phyloP scores from a whole-genome alignment of 257 asterid genomes.

The Salvia rosmarinus region DNA sequence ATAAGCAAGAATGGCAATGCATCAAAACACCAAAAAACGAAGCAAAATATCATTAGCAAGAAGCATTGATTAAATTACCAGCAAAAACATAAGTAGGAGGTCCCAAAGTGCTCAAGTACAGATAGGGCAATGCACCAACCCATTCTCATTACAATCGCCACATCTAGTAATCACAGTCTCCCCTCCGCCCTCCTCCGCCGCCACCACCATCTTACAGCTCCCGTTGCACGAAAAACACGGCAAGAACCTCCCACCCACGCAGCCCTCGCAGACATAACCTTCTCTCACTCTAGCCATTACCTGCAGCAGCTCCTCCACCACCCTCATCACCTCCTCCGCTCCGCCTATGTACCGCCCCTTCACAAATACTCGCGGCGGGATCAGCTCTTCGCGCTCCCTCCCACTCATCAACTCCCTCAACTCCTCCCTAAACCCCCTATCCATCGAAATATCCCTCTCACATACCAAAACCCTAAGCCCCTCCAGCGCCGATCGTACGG shows the following conservation, averaged over 20 bases:
- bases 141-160: slow-evolving; percentile 78
- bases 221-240: slow-evolving; percentile 79
- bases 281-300: slow-evolving; percentile 61
- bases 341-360: slow-evolving; percentile 89
- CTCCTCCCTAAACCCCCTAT: slow-evolving; percentile 74
- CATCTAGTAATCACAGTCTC: slow-evolving; percentile 52
- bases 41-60: slow-evolving; percentile 5
- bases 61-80: slow-evolving; percentile 30
- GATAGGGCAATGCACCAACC: slow-evolving; percentile 73
- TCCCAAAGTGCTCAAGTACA: slow-evolving; percentile 51
- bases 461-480: slow-evolving; percentile 54
- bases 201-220: slow-evolving; percentile 64
- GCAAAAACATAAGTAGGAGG: slow-evolving; percentile 12
- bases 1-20: neutral
- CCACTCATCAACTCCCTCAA: slow-evolving; percentile 61
- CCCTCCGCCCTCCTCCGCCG: slow-evolving; percentile 29
- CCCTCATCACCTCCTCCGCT: slow-evolving; percentile 64
- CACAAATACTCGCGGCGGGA: slow-evolving; percentile 79
- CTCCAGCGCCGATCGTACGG: slow-evolving; percentile 70
- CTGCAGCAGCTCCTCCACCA: slow-evolving; percentile 64
- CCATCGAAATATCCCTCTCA: slow-evolving; percentile 93
- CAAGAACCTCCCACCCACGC: slow-evolving; percentile 78
- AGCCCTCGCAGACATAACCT: slow-evolving; percentile 71
- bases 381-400: slow-evolving; percentile 41
- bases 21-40: neutral